phyloP scores from a whole-genome alignment of 1,284 basidiomycete genomes.

The Rhodotorula sp. region DNA sequence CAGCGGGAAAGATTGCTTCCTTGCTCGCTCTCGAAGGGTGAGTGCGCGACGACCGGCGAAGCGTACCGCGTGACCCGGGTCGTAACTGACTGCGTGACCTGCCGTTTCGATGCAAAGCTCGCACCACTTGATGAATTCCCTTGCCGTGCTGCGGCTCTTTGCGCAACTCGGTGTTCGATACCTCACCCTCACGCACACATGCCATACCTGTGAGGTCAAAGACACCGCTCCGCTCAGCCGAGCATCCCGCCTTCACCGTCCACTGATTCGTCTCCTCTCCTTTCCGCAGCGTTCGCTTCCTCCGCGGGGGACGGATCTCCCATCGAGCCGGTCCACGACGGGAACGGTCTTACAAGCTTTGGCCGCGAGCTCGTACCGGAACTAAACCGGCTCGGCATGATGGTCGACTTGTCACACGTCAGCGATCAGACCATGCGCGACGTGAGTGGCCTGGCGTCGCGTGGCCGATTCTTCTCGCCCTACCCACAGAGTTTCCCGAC shows the following conservation, averaged over 20 bases:
- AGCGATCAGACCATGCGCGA: slow-evolving; percentile 35
- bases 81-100: neutral
- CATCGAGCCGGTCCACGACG: slow-evolving; percentile 79
- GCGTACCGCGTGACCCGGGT: too few relatives aligned
- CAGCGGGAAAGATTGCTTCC: slow-evolving; percentile 72
- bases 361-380: slow-evolving; percentile 72
- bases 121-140: slow-evolving; percentile 84
- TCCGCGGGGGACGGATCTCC: slow-evolving; percentile 67
- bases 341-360: slow-evolving; percentile 63
- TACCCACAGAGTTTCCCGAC: neutral
- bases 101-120: neutral
- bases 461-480: neutral
- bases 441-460: neutral
- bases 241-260: slow-evolving; percentile 51
- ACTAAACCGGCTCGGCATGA: slow-evolving; percentile 81
- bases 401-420: slow-evolving; percentile 43
- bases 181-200: slow-evolving; percentile 78
- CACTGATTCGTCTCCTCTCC: slow-evolving; percentile 50
- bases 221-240: slow-evolving; percentile 34
- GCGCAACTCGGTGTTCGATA: slow-evolving; percentile 75
- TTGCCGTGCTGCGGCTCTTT: slow-evolving; percentile 73
- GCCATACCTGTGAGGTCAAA: slow-evolving; percentile 66
- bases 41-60: neutral
- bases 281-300: slow-evolving; percentile 60
- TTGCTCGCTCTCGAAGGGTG: slow-evolving; percentile 84